A percentile compares a stretch with the other conserved stretches of the same genome.
phyloP scores from a whole-genome alignment of 441 rosid genomes.

The Breynia disticha region DNA sequence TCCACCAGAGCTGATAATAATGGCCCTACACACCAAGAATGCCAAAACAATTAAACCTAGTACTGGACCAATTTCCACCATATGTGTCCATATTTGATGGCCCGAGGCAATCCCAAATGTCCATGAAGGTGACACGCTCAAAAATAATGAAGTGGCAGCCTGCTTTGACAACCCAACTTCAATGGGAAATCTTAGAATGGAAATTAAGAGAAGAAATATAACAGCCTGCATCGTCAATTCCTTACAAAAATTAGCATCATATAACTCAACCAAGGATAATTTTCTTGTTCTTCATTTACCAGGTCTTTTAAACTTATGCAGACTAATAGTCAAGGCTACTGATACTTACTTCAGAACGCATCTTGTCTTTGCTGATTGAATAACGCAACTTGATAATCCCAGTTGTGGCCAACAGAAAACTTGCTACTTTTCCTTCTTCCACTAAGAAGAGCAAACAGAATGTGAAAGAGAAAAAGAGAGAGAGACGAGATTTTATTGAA shows the following conservation, averaged over 20 bases:
- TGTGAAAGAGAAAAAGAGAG: no score
- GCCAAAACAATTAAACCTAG: slow-evolving; percentile 40
- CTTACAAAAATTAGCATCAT: slow-evolving; percentile 20
- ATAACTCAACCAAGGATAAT: background rate
- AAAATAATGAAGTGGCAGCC: slow-evolving; percentile 83
- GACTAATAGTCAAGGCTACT: slow-evolving; percentile 8
- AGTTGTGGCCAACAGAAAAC: slow-evolving; percentile 81
- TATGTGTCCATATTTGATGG: slow-evolving; percentile 40
- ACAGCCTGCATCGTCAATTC: slow-evolving; percentile 49
- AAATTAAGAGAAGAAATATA: slow-evolving; percentile 50
- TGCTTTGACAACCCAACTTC: slow-evolving; percentile 91
- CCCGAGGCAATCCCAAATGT: slow-evolving; percentile 47
- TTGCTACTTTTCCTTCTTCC: slow-evolving; percentile 96
- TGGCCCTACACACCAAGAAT: slow-evolving; percentile 32
- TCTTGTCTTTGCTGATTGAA: slow-evolving; percentile 47
- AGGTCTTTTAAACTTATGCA: no score
- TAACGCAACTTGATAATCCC: slow-evolving; percentile 56
- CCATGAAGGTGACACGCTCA: slow-evolving; percentile 72
- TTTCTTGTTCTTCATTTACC: no score
- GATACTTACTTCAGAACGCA: slow-evolving; percentile 54
- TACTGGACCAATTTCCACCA: slow-evolving; percentile 51
- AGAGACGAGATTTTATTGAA: background rate
- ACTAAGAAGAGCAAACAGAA: slow-evolving; percentile 36
- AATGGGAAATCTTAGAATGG: slow-evolving; percentile 61
- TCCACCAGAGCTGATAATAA: slow-evolving; percentile 22